phyloP scores from a whole-genome alignment of 1,284 basidiomycete genomes.

The Papiliotrema nemorosa region DNA sequence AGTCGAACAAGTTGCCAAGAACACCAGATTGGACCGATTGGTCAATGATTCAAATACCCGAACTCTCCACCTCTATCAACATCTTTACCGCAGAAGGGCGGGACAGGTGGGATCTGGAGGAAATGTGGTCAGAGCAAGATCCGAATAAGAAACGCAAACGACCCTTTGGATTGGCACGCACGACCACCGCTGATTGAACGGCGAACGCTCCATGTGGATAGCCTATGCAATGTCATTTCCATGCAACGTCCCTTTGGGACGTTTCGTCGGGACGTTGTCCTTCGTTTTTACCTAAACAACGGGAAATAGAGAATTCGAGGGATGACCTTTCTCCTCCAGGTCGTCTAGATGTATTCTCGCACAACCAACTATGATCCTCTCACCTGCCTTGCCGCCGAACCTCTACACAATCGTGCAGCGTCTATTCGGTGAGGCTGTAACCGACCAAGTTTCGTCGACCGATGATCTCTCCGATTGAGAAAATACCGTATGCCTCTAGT shows the following conservation, averaged over 20 bases:
- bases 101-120: constrained; percentile 26
- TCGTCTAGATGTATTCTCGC: no score
- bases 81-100: constrained; percentile 28
- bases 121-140: constrained; percentile 15
- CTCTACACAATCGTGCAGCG: no score
- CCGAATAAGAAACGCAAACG: not conserved
- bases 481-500: constrained; percentile 57
- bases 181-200: not conserved
- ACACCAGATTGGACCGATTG: constrained; percentile 26
- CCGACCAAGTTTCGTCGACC: constrained; percentile 79
- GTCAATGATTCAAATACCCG: constrained; percentile 23
- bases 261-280: not conserved
- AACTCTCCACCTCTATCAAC: constrained; percentile 21
- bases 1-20: constrained; percentile 7
- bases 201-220: not conserved
- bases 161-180: not conserved
- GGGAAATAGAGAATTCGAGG: no score
- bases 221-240: no score
- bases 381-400: no score
- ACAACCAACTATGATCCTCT: no score
- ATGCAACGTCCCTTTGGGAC: not conserved
- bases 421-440: constrained; percentile 58
- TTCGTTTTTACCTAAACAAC: no score
- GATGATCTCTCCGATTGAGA: constrained; percentile 84
- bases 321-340: no score